Base-by-base conservation (phyloP, 169 alveolate genomes). In the Perkinsus marinus region DNA sequence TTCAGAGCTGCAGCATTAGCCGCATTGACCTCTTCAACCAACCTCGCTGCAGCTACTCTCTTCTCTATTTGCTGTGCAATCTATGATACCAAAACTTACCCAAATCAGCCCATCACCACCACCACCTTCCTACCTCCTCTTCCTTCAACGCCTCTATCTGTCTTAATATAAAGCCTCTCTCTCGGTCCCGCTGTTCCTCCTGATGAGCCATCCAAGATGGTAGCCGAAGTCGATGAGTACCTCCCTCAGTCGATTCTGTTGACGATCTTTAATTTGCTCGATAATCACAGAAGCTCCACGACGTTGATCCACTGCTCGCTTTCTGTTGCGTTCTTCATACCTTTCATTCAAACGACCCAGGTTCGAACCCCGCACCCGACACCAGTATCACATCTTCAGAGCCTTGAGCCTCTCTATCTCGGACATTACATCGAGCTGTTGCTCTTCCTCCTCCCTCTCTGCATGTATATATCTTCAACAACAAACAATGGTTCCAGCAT, bases 341-440 rank as follows among this genome's bases (percentile, higher is more conserved):
- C 46, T 41, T 3, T 41, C 46, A 10, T 41, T 6, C 46, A 41
- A 41, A 41, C 46, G 46, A 41, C 10, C 46, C 46, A 41, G 46
- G 46, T 41, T 41, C 46, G 10, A 41, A 3, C 10, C 46, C 46
- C 46, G 10, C 19, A 3, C 46, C 46, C 46, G 46, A 41, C 46
- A 41, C 46, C 19, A 6, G 46, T 10, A 41, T 3, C 46, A 41
- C 68, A 93, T 92, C 91, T 96, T 95, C 90, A 96, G 89, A 43
- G 94, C 95, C 93, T 96, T 96, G 46, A 96, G 93, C 57, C 98
- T 94, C 94, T 96, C 98, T 47, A 96, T 94, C 94, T 96, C 98
- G 97, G 96, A 95, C 96, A 95, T 95, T 22, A 93, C 91, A 68
- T 95, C 98, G 69, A 95, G 93, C 90, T 95, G 94, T 38, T 94